phyloP scores from a whole-genome alignment of 75 land plant genomes.

The Sequoia sempervirens region DNA sequence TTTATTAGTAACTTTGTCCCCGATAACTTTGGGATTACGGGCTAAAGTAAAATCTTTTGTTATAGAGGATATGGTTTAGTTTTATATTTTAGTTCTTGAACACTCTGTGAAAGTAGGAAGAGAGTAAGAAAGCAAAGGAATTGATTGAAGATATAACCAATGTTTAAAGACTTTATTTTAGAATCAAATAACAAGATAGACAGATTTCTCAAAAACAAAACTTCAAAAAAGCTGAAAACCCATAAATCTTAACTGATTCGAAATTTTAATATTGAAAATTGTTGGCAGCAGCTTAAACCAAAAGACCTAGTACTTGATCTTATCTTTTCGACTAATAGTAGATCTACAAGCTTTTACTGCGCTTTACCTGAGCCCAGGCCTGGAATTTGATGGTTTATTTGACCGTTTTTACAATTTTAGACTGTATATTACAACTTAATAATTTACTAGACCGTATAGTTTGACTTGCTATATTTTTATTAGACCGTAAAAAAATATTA shows the following conservation, averaged over 20 bases:
- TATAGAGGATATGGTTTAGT: too few relatives aligned
- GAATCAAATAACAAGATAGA: background rate
- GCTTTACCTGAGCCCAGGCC: constrained; percentile 32
- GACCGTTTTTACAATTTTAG: too few relatives aligned
- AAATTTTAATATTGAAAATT: background rate
- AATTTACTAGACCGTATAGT: too few relatives aligned
- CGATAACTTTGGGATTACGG: background rate
- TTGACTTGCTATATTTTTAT: too few relatives aligned
- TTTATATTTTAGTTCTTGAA: background rate
- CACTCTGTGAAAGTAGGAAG: too few relatives aligned
- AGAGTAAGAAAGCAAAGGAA: too few relatives aligned
- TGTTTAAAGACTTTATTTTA: background rate
- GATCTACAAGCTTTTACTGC: background rate
- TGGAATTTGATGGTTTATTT: too few relatives aligned
- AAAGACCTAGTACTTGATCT: background rate
- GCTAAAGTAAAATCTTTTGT: background rate
- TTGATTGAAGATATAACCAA: too few relatives aligned
- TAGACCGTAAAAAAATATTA: too few relatives aligned
- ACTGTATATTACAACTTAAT: too few relatives aligned
- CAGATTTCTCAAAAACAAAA: too few relatives aligned
- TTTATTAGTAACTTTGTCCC: background rate
- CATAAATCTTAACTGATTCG: background rate
- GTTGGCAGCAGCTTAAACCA: background rate
- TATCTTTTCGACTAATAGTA: background rate
- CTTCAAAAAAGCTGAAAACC: too few relatives aligned